phyloP scores from a whole-genome alignment of 768 basidiomycete genomes.

The Neoboletus magnificus region DNA sequence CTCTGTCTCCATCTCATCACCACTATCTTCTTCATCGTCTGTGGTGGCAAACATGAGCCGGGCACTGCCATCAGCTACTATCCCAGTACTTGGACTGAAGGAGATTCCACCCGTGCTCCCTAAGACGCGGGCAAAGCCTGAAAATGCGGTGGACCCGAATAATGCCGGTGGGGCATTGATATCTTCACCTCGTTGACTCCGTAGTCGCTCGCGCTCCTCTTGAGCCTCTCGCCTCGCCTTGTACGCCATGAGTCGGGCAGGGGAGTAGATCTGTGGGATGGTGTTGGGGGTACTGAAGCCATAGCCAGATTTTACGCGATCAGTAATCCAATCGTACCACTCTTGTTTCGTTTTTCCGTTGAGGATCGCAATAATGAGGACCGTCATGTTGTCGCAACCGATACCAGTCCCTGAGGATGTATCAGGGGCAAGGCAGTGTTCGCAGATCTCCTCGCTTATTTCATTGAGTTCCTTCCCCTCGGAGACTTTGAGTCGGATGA shows the following conservation, averaged over 20 bases:
- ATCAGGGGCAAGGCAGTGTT: slow-evolving; percentile 92
- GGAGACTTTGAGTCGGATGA: slow-evolving; percentile 77
- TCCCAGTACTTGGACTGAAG: slow-evolving; percentile 53
- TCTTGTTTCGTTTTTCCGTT: slow-evolving; percentile 85
- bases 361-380: slow-evolving; percentile 85
- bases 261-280: slow-evolving; percentile 74
- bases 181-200: slow-evolving; percentile 37
- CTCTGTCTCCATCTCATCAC: slow-evolving; percentile 43
- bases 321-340: slow-evolving; percentile 88
- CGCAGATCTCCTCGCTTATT: slow-evolving; percentile 87
- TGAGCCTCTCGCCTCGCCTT: slow-evolving; percentile 57
- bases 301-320: slow-evolving; percentile 71
- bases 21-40: slow-evolving; percentile 60
- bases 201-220: slow-evolving; percentile 45
- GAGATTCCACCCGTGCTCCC: slow-evolving; percentile 62
- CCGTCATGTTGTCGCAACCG: slow-evolving; percentile 99
- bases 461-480: slow-evolving; percentile 75
- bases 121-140: slow-evolving; percentile 54
- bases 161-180: slow-evolving; percentile 21
- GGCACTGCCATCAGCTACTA: slow-evolving; percentile 44
- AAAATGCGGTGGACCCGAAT: slow-evolving; percentile 37
- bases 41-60: slow-evolving; percentile 59
- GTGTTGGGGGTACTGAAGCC: slow-evolving; percentile 76
- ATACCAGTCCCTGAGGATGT: slow-evolving; percentile 87
- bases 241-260: slow-evolving; percentile 60